Conservation (phyloP, 768 basidiomycete genomes). For the Amanita pallidorosea region DNA sequence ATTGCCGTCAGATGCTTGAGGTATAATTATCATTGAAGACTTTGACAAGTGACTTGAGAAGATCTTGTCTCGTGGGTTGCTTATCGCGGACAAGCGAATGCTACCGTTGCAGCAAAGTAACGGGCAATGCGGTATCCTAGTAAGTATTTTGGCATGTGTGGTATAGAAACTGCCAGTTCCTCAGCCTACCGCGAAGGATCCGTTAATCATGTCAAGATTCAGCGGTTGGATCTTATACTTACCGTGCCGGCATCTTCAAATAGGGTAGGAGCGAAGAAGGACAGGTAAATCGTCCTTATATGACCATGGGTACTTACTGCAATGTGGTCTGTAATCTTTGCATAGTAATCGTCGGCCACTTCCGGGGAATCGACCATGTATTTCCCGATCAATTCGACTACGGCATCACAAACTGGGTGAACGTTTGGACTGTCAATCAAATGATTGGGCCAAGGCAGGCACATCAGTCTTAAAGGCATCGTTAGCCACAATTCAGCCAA, state of each 20-base stretch:
- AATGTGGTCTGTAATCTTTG: too few species aligned
- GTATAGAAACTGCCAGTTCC: constrained; percentile 70
- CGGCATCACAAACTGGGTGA: too few species aligned
- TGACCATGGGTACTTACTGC: too few species aligned
- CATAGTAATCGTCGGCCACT: too few species aligned
- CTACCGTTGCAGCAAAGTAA: constrained; percentile 82
- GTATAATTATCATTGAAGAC: constrained; percentile 66
- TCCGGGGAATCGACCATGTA: too few species aligned
- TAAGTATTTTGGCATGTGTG: constrained; percentile 66
- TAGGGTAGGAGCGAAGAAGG: constrained; percentile 86
- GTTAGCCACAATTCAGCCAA: too few species aligned
- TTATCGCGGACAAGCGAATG: constrained; percentile 89
- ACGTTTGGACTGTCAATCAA: too few species aligned
- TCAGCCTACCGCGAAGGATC: constrained; percentile 43
- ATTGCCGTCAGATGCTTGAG: constrained; percentile 69
- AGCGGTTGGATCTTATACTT: constrained; percentile 12
- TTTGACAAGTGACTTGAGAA: constrained; percentile 75
- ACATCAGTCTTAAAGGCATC: too few species aligned
- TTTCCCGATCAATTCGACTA: too few species aligned
- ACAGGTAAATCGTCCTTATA: constrained; percentile 73
- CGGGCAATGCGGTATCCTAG: constrained; percentile 61
- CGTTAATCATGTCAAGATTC: background rate
- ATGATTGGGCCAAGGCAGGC: too few species aligned
- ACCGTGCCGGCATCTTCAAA: constrained; percentile 73
- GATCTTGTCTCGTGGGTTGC: constrained; percentile 72